A percentile compares a stretch with the other conserved stretches of the same genome.
Evolutionary conservation across 345 rosid genomes (phyloP).

Genomic region (Clarkia xantiana): DNA sequence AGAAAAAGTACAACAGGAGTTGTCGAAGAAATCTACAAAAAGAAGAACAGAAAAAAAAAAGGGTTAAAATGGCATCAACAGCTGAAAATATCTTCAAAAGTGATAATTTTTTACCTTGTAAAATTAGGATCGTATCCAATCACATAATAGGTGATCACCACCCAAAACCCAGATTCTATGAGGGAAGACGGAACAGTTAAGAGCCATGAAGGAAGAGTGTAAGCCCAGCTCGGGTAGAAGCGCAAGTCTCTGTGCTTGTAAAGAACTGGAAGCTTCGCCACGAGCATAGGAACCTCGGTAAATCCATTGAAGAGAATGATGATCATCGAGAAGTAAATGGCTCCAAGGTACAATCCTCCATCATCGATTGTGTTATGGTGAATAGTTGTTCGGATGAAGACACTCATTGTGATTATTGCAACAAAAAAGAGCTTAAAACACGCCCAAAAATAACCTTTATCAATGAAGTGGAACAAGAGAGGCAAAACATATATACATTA

Average conservation of each 20-base stretch:
- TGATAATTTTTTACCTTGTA: conserved; percentile 35
- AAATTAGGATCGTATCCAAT: conserved; percentile 85
- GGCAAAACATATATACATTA: too few species aligned
- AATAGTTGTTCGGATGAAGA: conserved; percentile 76
- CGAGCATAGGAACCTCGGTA: conserved; percentile 94
- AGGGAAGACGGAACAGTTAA: conserved; percentile 80
- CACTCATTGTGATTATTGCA: conserved; percentile 92
- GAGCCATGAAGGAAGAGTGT: conserved; percentile 83
- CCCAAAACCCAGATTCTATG: conserved; percentile 91
- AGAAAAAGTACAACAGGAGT: conserved; percentile 64
- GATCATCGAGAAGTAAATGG: conserved; percentile 89
- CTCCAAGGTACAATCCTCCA: conserved; percentile 79
- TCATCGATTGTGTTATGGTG: conserved; percentile 71
- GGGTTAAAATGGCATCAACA: too few species aligned
- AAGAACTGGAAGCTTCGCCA: conserved; percentile 85
- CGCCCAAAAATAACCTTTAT: conserved; percentile 1
- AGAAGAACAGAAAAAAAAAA: background rate
- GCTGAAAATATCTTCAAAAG: background rate
- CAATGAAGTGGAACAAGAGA: too few species aligned
- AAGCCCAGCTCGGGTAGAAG: conserved; percentile 96
- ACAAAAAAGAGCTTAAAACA: conserved; percentile 78
- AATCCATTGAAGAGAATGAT: conserved; percentile 95
- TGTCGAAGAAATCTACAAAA: conserved; percentile 72
- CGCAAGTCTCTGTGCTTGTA: conserved; percentile 93
- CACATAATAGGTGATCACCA: conserved; percentile 67